Percentiles rank a stretch among this genome's conserved stretches.
Conservation (phyloP, 192 early-diverging fungal genomes). For the Linderina pennispora region DNA sequence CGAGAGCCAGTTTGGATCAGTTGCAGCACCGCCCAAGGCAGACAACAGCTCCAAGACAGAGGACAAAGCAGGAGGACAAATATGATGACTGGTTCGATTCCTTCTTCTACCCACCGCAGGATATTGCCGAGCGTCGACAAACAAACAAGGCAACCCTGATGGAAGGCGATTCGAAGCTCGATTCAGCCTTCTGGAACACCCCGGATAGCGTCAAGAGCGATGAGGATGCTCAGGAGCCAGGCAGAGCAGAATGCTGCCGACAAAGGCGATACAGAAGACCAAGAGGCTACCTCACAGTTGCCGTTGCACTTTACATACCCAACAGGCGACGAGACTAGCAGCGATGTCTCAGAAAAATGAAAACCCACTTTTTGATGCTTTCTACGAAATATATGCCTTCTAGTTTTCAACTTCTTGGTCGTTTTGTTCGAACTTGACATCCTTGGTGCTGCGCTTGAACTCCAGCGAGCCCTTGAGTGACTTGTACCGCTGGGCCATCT, state of each 20-base stretch:
- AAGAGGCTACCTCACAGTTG: neutral
- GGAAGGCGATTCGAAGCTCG: slow-evolving; percentile 25
- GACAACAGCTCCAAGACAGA: neutral
- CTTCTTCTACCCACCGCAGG: slow-evolving; percentile 17
- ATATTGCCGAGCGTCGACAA: slow-evolving; percentile 1
- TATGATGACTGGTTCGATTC: slow-evolving; percentile 43
- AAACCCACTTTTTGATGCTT: too few species aligned
- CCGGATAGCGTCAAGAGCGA: neutral
- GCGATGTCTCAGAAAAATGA: neutral
- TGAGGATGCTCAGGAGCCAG: too few species aligned
- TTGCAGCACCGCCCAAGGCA: neutral
- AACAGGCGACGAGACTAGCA: neutral
- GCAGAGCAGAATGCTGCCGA: neutral
- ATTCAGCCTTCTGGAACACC: slow-evolving; percentile 12
- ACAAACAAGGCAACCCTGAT: slow-evolving; percentile 14
- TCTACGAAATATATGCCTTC: neutral
- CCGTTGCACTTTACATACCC: neutral
- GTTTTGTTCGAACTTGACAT: slow-evolving; percentile 12
- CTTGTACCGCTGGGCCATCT: slow-evolving; percentile 39
- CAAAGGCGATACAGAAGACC: neutral
- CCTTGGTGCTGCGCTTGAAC: slow-evolving; percentile 3
- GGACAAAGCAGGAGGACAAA: neutral
- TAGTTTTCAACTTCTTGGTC: neutral
- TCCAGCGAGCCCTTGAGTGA: slow-evolving; percentile 4
- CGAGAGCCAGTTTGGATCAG: slow-evolving; percentile 5